Evolutionary conservation across 331 rosid species (phyloP).

Genomic region (Acacia concinna): DNA sequence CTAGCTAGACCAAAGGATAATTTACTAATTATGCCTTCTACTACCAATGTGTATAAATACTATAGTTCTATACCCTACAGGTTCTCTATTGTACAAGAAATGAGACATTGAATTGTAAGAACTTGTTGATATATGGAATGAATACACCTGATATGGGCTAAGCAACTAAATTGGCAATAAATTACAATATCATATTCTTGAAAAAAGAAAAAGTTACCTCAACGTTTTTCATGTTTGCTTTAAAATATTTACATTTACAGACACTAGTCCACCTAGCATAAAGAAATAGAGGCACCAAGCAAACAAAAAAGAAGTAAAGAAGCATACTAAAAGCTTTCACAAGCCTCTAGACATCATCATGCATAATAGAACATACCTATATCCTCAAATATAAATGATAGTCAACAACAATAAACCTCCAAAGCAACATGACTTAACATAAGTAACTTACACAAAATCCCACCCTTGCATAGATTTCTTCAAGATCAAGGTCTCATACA

Average conservation of each 20-base stretch:
- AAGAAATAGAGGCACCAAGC: background rate
- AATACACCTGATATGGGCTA: background rate
- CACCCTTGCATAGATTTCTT: background rate
- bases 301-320: background rate
- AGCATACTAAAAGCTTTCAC: background rate
- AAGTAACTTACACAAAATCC: background rate
- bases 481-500: background rate
- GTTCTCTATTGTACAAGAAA: background rate
- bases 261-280: background rate
- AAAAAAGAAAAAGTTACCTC: background rate
- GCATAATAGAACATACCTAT: too few species aligned
- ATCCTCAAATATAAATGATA: too few species aligned
- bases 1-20: background rate
- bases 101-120: background rate
- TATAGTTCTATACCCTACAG: background rate
- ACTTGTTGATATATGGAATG: background rate
- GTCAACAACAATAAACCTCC: background rate
- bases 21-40: background rate
- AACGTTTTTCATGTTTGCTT: background rate
- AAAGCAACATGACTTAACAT: background rate
- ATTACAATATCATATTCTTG: background rate
- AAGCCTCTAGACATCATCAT: background rate
- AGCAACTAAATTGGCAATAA: background rate
- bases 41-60: background rate
- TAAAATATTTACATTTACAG: background rate